These are phyloP conservation scores for Ceratobasidium theobromae DNA, from an alignment of 1,284 basidiomycete genomes.

Conservation along the genomic window DNA sequence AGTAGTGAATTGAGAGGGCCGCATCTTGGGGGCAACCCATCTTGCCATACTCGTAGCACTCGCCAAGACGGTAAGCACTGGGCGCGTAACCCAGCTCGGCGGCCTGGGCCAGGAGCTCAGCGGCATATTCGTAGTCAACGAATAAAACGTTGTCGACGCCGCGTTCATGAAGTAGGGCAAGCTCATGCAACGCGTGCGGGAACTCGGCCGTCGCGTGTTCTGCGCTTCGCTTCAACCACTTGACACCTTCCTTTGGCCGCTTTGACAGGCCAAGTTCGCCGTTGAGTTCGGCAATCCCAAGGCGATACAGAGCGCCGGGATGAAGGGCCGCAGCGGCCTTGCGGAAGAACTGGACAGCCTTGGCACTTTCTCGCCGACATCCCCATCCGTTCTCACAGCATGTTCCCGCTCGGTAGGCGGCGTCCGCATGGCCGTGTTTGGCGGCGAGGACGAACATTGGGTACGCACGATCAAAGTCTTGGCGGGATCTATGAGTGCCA, in stretches of 20 bases:
- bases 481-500: constrained; percentile 81
- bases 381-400: constrained; percentile 99
- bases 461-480: constrained; percentile 97
- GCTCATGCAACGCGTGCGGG: constrained; percentile 94
- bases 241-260: constrained; percentile 93
- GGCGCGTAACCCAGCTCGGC: constrained; percentile 96
- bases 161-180: constrained; percentile 90
- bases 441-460: constrained; percentile 95
- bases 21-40: constrained; percentile 98
- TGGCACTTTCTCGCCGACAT: constrained; percentile 86
- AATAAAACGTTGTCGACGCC: constrained; percentile 97
- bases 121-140: constrained; percentile 93
- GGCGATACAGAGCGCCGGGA: constrained; percentile 94
- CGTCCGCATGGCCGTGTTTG: constrained; percentile 98
- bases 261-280: constrained; percentile 88
- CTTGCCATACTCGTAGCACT: constrained; percentile 99
- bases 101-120: constrained; percentile 92
- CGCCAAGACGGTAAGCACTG: constrained; percentile 92
- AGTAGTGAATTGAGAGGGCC: constrained; percentile 97
- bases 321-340: constrained; percentile 91
- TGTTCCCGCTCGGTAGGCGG: constrained; percentile 92
- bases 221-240: constrained; percentile 96
- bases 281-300: constrained; percentile 95
- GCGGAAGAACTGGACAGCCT: constrained; percentile 91
- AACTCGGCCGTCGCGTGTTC: constrained; percentile 94